Base-by-base conservation (phyloP, 148 eudicot genomes). In the Camellia japonica region DNA sequence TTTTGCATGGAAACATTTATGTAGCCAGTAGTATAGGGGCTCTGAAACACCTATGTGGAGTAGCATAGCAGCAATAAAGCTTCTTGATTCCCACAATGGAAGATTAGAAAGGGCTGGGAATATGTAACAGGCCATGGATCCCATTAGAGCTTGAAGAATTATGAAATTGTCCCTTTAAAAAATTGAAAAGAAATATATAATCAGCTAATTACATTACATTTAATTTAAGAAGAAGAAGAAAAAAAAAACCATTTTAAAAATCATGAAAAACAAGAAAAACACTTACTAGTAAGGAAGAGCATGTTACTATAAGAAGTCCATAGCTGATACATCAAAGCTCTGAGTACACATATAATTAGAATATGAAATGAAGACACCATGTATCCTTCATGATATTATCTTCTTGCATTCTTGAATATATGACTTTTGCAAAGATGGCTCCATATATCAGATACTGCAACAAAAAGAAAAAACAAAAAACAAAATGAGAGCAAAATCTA, bases 221-320 rank as follows among this genome's bases (percentile, higher is more conserved):
- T 3, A 52, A 6, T 73, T 6, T 9, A 44, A 8, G n/a, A 52
- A 46, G 49, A 5, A 42, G 5, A 73, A 49, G 15, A 11, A 59
- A 0, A 23, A 23, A 54, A 56, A 2, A 4, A 10, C n/a, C n/a
- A n/a, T 7, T 78, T 23, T 54, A 47, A 3, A n/a, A 23, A 75
- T 0, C 18, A 3, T 4, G 9, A 67, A 18, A 51, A 14, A 6
- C 0, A 6, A 61, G 15, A 52, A 60, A 18, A 20, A 3, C 10
- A 6, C 6, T 6, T 91, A 94, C 98, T 97, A 94, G 80, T 94
- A 93, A 85, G n/a, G 80, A 89, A 93, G 63, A 87, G 89, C 93
- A 89, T 93, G 88, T 71, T 94, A 75, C 87, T 74, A 69, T 68
- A 90, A 63, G 88, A 54, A 49, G 88, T 83, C 92, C 93, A 94